A percentile compares a stretch with the other conserved stretches of the same genome.
Evolutionary conservation across 129 eudicot species (phyloP).

Genomic region (Apium graveolens): DNA sequence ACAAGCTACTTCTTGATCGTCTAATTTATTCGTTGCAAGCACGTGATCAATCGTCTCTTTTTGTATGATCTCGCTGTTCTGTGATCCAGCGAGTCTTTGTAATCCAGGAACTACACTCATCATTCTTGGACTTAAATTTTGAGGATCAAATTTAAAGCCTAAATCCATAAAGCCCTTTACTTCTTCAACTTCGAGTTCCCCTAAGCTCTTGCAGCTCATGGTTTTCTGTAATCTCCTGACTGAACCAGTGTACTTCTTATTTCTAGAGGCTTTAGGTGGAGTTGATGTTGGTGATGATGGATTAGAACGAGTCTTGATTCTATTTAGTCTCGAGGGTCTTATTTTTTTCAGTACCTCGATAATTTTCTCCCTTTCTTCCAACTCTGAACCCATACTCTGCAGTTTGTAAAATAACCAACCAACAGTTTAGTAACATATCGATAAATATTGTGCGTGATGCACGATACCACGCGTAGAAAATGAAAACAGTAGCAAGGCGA

Average conservation of each 20-base stretch:
- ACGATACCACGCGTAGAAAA: not conserved
- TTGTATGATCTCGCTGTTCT: not conserved
- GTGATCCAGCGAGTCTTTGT: conserved; percentile 21
- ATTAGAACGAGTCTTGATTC: conserved; percentile 1
- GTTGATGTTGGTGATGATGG: conserved; percentile 23
- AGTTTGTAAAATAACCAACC: not conserved
- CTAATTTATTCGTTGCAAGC: not conserved
- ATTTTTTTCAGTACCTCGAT: not conserved
- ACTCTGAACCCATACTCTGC: not conserved
- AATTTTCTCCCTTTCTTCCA: not conserved
- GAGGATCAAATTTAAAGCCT: conserved; percentile 32
- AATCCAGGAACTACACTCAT: conserved; percentile 40
- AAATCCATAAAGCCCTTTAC: conserved; percentile 45
- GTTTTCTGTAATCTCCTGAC: conserved; percentile 22
- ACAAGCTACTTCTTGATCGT: not conserved
- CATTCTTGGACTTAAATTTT: conserved; percentile 26
- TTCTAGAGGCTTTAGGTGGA: conserved; percentile 7
- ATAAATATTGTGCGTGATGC: not conserved
- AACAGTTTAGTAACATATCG: not conserved
- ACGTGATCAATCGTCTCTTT: not conserved
- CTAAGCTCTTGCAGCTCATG: conserved; percentile 37
- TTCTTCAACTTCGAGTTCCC: conserved; percentile 43
- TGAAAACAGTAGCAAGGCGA: not conserved
- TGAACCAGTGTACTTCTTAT: not conserved
- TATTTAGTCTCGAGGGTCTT: conserved; percentile 17